Conservation (phyloP, 208 protist genomes). For the Leishmania guyanensis region DNA sequence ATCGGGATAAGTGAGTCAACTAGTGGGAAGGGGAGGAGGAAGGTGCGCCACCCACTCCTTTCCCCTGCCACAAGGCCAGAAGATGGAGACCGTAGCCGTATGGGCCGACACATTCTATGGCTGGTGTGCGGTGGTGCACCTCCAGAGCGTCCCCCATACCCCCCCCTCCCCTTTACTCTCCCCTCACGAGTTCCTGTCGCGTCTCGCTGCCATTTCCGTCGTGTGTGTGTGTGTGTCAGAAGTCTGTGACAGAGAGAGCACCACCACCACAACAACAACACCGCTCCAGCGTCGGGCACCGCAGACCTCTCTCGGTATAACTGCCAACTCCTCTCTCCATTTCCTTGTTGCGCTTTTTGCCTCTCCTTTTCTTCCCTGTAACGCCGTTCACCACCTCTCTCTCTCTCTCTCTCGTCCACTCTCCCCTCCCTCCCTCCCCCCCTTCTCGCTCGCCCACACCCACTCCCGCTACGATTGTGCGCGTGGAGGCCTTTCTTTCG, state of each 20-base stretch:
- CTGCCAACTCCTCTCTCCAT: background rate
- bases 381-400: background rate
- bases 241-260: background rate
- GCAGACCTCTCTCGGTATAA: background rate
- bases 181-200: background rate
- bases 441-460: background rate
- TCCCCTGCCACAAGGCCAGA: background rate
- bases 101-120: background rate
- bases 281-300: background rate
- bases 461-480: too few species aligned
- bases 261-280: background rate
- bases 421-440: background rate
- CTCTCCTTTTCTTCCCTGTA: background rate
- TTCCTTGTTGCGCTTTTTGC: background rate
- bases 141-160: background rate
- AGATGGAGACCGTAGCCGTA: background rate
- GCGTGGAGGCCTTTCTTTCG: background rate
- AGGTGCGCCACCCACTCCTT: background rate
- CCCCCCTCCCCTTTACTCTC: background rate
- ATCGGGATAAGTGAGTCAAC: background rate
- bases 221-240: background rate
- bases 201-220: background rate
- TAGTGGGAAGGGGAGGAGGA: background rate
- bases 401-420: conserved; percentile 8
- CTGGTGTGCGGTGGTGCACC: background rate